Conservation (phyloP, 305 asterid genomes). For the Solanum aculeatissimum region DNA sequence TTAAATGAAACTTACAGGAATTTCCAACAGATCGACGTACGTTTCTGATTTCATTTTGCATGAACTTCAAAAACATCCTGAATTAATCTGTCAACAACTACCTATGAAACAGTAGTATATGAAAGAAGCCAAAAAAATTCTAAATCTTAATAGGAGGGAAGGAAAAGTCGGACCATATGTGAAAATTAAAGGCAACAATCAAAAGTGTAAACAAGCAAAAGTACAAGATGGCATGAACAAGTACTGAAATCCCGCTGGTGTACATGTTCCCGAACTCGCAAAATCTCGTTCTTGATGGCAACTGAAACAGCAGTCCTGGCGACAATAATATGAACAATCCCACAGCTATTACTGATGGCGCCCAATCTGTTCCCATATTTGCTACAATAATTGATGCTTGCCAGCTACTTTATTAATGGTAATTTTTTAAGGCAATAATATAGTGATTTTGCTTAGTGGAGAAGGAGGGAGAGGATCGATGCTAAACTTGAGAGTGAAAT, state of each 20-base stretch:
- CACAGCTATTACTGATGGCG: conserved; percentile 89
- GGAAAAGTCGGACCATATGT: conserved; percentile 19
- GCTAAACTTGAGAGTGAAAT: conserved; percentile 47
- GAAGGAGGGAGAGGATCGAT: conserved; percentile 18
- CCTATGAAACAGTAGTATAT: not conserved
- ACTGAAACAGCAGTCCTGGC: conserved; percentile 79
- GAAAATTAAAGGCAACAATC: conserved; percentile 70
- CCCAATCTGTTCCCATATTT: conserved; percentile 68
- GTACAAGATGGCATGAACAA: conserved; percentile 68
- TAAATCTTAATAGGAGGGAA: not conserved
- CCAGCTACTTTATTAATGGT: not conserved
- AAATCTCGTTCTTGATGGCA: conserved; percentile 77
- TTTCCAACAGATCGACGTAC: too few relatives aligned
- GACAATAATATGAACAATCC: conserved; percentile 77
- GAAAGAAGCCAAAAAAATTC: not conserved
- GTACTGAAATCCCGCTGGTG: conserved; percentile 81
- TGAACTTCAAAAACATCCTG: not conserved
- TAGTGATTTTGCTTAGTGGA: conserved; percentile 25
- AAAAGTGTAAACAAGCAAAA: conserved; percentile 69
- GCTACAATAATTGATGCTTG: not conserved
- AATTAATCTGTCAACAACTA: not conserved
- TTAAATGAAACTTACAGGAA: not conserved
- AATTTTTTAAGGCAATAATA: not conserved
- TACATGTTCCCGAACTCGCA: conserved; percentile 91
- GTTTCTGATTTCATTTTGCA: not conserved